Evolutionary conservation across 257 asterid species (phyloP), one percentile per base, ranked within the genome.

Genomic region (Solanum sitiens): DNA sequence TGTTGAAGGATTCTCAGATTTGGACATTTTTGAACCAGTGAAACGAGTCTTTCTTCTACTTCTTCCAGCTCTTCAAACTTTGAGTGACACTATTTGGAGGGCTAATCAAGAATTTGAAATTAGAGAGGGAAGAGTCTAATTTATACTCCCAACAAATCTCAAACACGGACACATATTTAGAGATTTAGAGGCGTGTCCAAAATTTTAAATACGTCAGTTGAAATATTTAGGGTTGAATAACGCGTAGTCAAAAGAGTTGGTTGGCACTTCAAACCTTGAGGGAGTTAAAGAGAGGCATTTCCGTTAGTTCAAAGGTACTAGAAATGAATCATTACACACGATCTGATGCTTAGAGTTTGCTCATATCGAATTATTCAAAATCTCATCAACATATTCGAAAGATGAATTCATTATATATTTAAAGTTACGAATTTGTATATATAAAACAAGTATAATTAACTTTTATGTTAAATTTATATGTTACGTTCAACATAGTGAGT

Each of bases 1-100:
- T 95, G 97, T 85, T 44, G 72, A 88, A 95, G 92, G 70, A 93
- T 88, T 91, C 94, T 90, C 93, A 92, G 89, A 90, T 90, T 90
- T 61, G 97, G 95, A 83, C 98, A 95, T 95, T 88, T 93, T 89
- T 88, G 86, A 76, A 94, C 89, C 42, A 95, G 88, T 33, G 93
- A 91, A 13, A 89, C 93, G 71, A 93, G 83, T 85, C 90, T 89
- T 74, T 91, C 92, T 89, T 94, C 98, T 87, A 88, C 93, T 80
- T 90, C 92, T 87, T 84, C 91, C 88, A 87, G 87, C 67, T 79
- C 82, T 72, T 72, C 83, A 18, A 73, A 77, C 65, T 56, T 50
- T 65, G 68, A 10, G 25, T 73, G 61, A 3, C 44, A 59, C 53
- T 53, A 6, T 23, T 23, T 61, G 10, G 47, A 83, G 74, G 74